Percentiles rank a stretch among this genome's conserved stretches.
Conservation (phyloP, 768 basidiomycete species). For the Punctularia strigosozonata region DNA sequence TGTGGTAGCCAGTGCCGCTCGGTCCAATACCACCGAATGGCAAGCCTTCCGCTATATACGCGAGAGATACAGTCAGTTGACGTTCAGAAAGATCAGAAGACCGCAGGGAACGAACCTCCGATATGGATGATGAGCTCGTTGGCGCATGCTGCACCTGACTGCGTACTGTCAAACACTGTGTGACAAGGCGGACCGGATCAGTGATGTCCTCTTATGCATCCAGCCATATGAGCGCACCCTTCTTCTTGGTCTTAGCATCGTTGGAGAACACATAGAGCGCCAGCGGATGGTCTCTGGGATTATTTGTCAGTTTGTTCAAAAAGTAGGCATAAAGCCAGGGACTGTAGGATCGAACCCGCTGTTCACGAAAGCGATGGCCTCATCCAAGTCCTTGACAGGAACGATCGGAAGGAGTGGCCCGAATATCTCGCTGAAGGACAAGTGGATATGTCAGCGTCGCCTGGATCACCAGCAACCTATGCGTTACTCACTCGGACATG, state of each 20-base stretch:
- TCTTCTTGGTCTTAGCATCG: constrained; percentile 43
- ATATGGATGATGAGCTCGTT: constrained; percentile 63
- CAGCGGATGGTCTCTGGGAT: constrained; percentile 57
- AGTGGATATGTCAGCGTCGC: neutral
- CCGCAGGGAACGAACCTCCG: constrained; percentile 28
- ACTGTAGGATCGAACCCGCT: constrained; percentile 28
- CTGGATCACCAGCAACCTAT: neutral
- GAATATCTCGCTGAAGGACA: constrained; percentile 56
- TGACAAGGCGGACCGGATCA: neutral
- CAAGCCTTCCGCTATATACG: constrained; percentile 36
- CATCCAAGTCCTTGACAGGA: constrained; percentile 57
- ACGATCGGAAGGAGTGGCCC: constrained; percentile 74
- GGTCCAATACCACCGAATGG: constrained; percentile 20
- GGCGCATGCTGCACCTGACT: constrained; percentile 55
- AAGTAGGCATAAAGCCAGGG: neutral
- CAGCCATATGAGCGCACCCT: constrained; percentile 28
- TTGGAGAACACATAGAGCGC: constrained; percentile 69
- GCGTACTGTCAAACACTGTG: constrained; percentile 57
- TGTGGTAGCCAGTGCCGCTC: constrained; percentile 46
- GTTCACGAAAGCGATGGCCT: constrained; percentile 61
- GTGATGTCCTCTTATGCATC: neutral
- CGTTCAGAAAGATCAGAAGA: neutral
- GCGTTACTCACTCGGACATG: constrained; percentile 55
- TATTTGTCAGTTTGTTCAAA: neutral
- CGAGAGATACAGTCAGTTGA: neutral